A percentile compares a stretch with the other conserved stretches of the same genome.
Conservation (phyloP, 1,284 basidiomycete species). For the Puccinia polysora region DNA sequence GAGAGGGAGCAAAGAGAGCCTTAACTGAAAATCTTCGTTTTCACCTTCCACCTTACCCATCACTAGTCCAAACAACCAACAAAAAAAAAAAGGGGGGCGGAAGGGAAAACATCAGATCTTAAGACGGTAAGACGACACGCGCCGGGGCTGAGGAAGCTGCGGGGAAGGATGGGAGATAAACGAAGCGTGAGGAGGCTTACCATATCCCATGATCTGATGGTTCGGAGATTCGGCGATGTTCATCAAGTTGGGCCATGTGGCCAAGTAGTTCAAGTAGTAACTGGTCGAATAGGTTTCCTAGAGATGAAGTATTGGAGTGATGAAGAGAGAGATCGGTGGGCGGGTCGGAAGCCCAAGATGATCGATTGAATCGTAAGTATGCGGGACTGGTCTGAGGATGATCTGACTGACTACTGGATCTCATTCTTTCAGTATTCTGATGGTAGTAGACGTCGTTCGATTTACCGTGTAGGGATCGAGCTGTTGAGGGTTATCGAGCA, state of each 20-base stretch:
- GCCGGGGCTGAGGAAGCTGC: neutral
- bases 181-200: neutral
- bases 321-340: too few relatives aligned
- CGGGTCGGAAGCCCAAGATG: too few relatives aligned
- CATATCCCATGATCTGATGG: slow-evolving; percentile 36
- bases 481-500: neutral
- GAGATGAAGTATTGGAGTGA: too few relatives aligned
- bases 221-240: slow-evolving; percentile 35
- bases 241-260: slow-evolving; percentile 35
- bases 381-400: neutral
- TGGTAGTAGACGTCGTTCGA: neutral
- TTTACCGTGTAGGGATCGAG: slow-evolving; percentile 40
- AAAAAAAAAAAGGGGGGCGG: too few relatives aligned
- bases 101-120: too few relatives aligned
- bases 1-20: neutral
- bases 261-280: slow-evolving; percentile 38
- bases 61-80: slow-evolving; percentile 57
- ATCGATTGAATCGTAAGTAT: neutral
- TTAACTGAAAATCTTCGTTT: slow-evolving; percentile 65
- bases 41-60: slow-evolving; percentile 77
- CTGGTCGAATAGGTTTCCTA: slow-evolving; percentile 42
- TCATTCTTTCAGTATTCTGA: neutral
- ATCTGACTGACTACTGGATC: neutral
- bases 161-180: neutral
- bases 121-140: too few relatives aligned